phyloP scores from a whole-genome alignment of 1,139 yeast genomes.

The Hemisphaericaspora lyxosophila region DNA sequence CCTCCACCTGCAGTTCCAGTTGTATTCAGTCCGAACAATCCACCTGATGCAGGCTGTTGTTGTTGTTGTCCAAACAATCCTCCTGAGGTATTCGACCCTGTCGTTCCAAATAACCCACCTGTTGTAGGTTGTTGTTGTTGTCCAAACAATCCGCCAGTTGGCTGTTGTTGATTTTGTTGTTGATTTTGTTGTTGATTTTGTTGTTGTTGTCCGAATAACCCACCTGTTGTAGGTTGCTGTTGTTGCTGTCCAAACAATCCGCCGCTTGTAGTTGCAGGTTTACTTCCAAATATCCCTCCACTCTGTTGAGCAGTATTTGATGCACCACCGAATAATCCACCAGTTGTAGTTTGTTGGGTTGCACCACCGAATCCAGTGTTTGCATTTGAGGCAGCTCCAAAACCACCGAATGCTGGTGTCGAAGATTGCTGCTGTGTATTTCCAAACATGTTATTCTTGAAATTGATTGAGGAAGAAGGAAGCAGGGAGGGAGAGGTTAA shows the following conservation, averaged over 20 bases:
- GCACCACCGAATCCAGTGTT: slow-evolving; percentile 20
- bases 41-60: slow-evolving; percentile 17
- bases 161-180: slow-evolving; percentile 9
- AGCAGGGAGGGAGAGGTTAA: too few relatives aligned
- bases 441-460: slow-evolving; percentile 20
- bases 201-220: slow-evolving; percentile 26
- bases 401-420: slow-evolving; percentile 19
- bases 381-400: slow-evolving; percentile 17
- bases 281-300: slow-evolving; percentile 25
- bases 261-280: slow-evolving; percentile 8
- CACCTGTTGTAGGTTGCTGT: slow-evolving; percentile 18
- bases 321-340: slow-evolving; percentile 21
- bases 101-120: slow-evolving; percentile 25
- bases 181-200: slow-evolving; percentile 13
- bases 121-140: slow-evolving; percentile 10
- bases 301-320: slow-evolving; percentile 11
- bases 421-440: slow-evolving; percentile 13
- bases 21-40: slow-evolving; percentile 26
- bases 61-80: slow-evolving; percentile 25
- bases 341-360: slow-evolving; percentile 20
- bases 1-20: slow-evolving; percentile 20
- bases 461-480: too few relatives aligned
- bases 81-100: slow-evolving; percentile 13
- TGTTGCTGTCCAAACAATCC: slow-evolving; percentile 14
- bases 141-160: slow-evolving; percentile 22